phyloP scores from a whole-genome alignment of 164 flowering plant species.

The Nelumbo lutea region DNA sequence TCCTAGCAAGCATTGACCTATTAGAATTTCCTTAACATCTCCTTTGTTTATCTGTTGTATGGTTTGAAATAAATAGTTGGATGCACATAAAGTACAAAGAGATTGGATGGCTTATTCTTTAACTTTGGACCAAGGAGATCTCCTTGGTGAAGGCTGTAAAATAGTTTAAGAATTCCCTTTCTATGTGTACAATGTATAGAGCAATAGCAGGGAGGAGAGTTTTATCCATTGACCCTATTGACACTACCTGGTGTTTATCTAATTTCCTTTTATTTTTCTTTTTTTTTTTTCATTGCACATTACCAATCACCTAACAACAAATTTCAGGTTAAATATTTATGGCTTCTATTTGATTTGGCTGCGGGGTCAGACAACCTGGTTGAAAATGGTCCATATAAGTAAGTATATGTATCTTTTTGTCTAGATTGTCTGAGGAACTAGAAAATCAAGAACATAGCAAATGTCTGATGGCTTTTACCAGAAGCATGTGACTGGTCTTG shows the following conservation, averaged over 20 bases:
- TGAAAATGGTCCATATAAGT: conserved; percentile 97
- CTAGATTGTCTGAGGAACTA: background rate
- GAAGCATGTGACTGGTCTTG: background rate
- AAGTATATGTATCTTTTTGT: conserved; percentile 17
- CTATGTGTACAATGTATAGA: background rate
- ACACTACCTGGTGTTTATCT: background rate
- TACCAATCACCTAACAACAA: background rate
- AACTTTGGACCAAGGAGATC: background rate
- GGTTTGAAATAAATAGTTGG: background rate
- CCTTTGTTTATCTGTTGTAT: background rate
- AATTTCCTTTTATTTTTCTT: background rate
- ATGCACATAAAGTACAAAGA: background rate
- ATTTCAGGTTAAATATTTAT: conserved; percentile 85
- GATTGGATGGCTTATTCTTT: background rate
- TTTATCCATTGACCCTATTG: background rate
- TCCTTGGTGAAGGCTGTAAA: background rate
- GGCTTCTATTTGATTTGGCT: conserved; percentile 99
- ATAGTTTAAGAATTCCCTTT: background rate
- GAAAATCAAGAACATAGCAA: background rate
- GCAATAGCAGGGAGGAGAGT: too few relatives aligned
- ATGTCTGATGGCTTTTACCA: background rate
- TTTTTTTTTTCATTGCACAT: background rate
- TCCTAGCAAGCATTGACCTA: background rate
- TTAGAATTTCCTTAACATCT: background rate
- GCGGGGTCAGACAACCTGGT: conserved; percentile 91